A percentile compares a stretch with the other conserved stretches of the same genome.
Evolutionary conservation across 2,329 filamentous ascomycete species (phyloP).

Genomic region (Aspergillus clavatus): DNA sequence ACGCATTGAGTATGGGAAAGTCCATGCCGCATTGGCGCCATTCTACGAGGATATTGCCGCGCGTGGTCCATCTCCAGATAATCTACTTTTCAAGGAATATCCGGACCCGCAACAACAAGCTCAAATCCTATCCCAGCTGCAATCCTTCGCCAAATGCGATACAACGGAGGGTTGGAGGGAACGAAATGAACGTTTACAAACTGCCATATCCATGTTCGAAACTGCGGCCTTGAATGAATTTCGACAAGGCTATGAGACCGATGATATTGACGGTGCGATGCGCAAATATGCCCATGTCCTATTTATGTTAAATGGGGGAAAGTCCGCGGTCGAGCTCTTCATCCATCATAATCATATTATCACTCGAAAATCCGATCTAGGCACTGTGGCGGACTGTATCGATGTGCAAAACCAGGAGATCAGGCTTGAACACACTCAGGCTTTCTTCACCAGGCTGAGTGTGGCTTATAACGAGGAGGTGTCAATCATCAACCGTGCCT

Average conservation of each 20-base stretch:
- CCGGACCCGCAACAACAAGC: conserved; percentile 86
- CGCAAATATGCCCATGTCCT: conserved; percentile 82
- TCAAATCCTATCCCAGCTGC: conserved; percentile 77
- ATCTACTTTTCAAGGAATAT: conserved; percentile 80
- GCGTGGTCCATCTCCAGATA: conserved; percentile 67
- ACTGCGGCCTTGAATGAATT: conserved; percentile 88
- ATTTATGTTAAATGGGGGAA: conserved; percentile 73
- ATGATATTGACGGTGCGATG: conserved; percentile 87
- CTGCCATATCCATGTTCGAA: conserved; percentile 79
- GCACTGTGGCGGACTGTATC: conserved; percentile 76
- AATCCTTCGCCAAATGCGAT: conserved; percentile 74
- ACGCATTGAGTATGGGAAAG: conserved; percentile 81
- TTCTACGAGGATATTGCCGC: conserved; percentile 80
- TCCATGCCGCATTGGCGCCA: conserved; percentile 82
- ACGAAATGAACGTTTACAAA: conserved; percentile 66
- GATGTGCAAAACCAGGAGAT: conserved; percentile 64
- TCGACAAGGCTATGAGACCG: conserved; percentile 81
- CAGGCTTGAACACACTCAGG: conserved; percentile 71
- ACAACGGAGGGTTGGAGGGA: conserved; percentile 67
- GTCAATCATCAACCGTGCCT: conserved; percentile 73
- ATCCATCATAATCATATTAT: conserved; percentile 85
- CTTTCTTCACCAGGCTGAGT: conserved; percentile 73
- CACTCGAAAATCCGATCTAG: conserved; percentile 63
- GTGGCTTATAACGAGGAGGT: conserved; percentile 78
- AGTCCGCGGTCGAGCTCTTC: conserved; percentile 74